Base-by-base conservation (phyloP, 1,284 basidiomycete genomes). In the Moesziomyces aphidis region DNA sequence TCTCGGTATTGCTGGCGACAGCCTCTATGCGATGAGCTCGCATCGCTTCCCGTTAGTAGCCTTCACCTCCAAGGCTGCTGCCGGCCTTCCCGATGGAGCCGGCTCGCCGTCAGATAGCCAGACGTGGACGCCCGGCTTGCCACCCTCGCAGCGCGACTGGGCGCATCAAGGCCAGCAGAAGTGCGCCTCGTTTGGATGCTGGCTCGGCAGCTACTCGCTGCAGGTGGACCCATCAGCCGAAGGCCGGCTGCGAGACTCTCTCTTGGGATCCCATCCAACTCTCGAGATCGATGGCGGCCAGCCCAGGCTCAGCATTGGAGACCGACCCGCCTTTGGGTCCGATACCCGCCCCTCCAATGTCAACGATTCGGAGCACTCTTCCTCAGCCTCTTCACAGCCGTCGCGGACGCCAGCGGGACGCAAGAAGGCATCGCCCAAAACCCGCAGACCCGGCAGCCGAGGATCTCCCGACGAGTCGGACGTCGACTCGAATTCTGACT, bases 21-120 rank as follows among this genome's bases (percentile, higher is more conserved):
- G 71, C 36, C 61, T 83, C 11, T 83, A 73, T 44, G 81, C 81
- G 6, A 76, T 83, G 70, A 76, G 81, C 53, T 60, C 69, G 13
- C 51, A 61, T 31, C 64, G 65, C 21, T 78, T 74, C 60, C 81
- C 81, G 7, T 60, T 83, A 8, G 77, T 78, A 13, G 74, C 70
- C 15, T 71, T 81, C 54, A 64, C 70, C 8, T 70, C 66, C 43
- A 71, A 61, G 48, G 74, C 64, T 11, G 50, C 50, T 17, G 61
- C 69, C 5, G 58, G 61, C 13, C 61, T 69, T 15, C 68, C 59
- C 5, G 68, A 65, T 36, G 61, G 64, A 19, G 51, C 50, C 45
- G 50, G 34, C 55, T 67, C 64, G 11, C 48, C 53, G 22, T 17
- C 57, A 3, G 28, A 48, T 15, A 43, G 58, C 15, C 43, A 56